Evolutionary conservation across 2,329 filamentous ascomycete genomes (phyloP).

Genomic region (Penicillium crustosum): DNA sequence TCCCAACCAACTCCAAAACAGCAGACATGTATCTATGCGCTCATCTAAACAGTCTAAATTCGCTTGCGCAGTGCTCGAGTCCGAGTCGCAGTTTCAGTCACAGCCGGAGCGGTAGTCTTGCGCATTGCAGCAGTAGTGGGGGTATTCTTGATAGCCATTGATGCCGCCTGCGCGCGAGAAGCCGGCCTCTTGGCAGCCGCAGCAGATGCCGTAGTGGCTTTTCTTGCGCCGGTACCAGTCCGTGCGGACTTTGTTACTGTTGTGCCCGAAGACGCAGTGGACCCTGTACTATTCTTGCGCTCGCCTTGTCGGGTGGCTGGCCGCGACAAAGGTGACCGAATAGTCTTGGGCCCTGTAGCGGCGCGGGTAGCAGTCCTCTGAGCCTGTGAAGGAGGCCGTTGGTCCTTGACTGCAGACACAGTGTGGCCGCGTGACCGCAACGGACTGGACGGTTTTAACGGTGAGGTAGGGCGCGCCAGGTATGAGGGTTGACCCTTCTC

Average conservation of each 20-base stretch:
- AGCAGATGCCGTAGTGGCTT: conserved; percentile 30
- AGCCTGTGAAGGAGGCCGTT: conserved; percentile 28
- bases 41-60: conserved; percentile 22
- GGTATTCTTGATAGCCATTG: conserved; percentile 38
- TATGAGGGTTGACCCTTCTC: conserved; percentile 52
- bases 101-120: conserved; percentile 34
- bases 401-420: conserved; percentile 29
- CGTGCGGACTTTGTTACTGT: conserved; percentile 37
- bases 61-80: conserved; percentile 45
- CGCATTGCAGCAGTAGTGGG: conserved; percentile 31
- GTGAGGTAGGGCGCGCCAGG: conserved; percentile 60
- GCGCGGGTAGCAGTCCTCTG: conserved; percentile 34
- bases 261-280: conserved; percentile 40
- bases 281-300: conserved; percentile 40
- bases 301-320: conserved; percentile 43
- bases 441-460: conserved; percentile 56
- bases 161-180: conserved; percentile 33
- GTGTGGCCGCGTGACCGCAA: conserved; percentile 33
- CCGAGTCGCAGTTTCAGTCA: conserved; percentile 32
- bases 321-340: conserved; percentile 34
- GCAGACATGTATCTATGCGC: not conserved
- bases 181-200: conserved; percentile 34
- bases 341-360: conserved; percentile 30
- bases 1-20: conserved; percentile 4
- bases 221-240: conserved; percentile 31